Evolutionary conservation across 108 stramenopile species (phyloP), one percentile per base, ranked within the genome.

Genomic region (Skeletonema marinoi): DNA sequence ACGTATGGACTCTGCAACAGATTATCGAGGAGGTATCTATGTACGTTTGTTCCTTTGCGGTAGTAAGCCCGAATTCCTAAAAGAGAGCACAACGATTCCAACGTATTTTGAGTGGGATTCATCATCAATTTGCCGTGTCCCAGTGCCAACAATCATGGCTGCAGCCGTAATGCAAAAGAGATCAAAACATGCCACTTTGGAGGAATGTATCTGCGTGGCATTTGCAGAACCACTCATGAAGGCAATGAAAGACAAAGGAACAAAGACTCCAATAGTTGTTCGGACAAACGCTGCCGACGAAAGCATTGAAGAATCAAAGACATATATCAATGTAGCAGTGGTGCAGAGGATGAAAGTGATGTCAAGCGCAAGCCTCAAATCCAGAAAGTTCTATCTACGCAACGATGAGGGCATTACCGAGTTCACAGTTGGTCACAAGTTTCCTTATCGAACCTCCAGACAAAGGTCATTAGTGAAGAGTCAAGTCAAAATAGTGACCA

Each of bases 1-100:
- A 25, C 50, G 7, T 51, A 58, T 61, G 67, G 56, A 46, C 33
- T 56, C 54, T 9, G 25, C 25, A 25, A 10, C 25, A 21, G 54
- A 56, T 56, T 56, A 25, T 56, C 54, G 54, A 3, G 36, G 19
- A n/a, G 63, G 38, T 1, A 63, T 61, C 19, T 96, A 88, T 74
- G 86, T 96, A 4, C 74, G 88, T 44, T 58, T 93, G 9, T 30
- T 86, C 5, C 70, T 96, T 11, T 77, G 77, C n/a, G 95, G 95
- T 19, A 76, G 83, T 30, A 96, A 91, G 66, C 87, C 91, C 16
- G 62, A 64, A 19, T 78, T 93, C 46, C 92, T 96, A 67, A 68
- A 83, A 65, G 95, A 96, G 77, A 93, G 93, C 54, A 96, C 93
- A 41, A 84, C 93, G 29, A 79, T 96, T 60, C 95, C 95, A 59